These are phyloP conservation scores for Clarireedia homoeocarpa DNA, from an alignment of 2,329 filamentous ascomycete genomes.

Conservation along the genomic window DNA sequence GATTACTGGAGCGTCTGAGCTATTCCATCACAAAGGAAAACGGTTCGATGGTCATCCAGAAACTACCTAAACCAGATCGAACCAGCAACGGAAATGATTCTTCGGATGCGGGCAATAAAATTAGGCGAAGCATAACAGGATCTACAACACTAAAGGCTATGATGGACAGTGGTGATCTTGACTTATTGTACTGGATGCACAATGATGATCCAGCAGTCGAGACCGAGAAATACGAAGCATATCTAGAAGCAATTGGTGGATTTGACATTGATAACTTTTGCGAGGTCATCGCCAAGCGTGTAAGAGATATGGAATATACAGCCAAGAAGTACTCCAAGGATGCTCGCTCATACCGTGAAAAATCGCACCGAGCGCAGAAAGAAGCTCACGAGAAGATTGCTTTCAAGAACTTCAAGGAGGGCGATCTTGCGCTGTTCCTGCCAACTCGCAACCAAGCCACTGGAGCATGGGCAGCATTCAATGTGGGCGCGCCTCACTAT, in stretches of 20 bases:
- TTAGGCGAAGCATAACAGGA: conserved; percentile 43
- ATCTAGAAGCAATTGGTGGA: conserved; percentile 62
- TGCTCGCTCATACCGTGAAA: conserved; percentile 77
- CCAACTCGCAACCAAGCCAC: conserved; percentile 92
- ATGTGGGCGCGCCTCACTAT: conserved; percentile 93
- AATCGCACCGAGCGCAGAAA: conserved; percentile 69
- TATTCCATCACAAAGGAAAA: conserved; percentile 73
- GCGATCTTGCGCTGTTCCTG: conserved; percentile 87
- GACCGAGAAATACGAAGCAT: conserved; percentile 64
- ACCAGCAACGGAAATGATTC: conserved; percentile 52
- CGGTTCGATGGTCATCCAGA: conserved; percentile 66
- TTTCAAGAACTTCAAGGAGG: conserved; percentile 91
- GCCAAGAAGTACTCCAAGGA: conserved; percentile 92
- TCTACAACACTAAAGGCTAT: conserved; percentile 46
- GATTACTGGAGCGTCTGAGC: conserved; percentile 78
- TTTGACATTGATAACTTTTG: conserved; percentile 81
- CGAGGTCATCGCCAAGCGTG: conserved; percentile 78
- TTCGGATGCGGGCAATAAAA: conserved; percentile 45
- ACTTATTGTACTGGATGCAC: conserved; percentile 77
- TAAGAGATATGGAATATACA: conserved; percentile 89
- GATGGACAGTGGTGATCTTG: conserved; percentile 58
- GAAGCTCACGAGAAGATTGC: conserved; percentile 95
- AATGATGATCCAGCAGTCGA: conserved; percentile 58
- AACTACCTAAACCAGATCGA: conserved; percentile 54
- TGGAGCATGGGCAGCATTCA: conserved; percentile 96